Conservation (phyloP, 345 rosid genomes). For the Eucalyptus pauciflora region DNA sequence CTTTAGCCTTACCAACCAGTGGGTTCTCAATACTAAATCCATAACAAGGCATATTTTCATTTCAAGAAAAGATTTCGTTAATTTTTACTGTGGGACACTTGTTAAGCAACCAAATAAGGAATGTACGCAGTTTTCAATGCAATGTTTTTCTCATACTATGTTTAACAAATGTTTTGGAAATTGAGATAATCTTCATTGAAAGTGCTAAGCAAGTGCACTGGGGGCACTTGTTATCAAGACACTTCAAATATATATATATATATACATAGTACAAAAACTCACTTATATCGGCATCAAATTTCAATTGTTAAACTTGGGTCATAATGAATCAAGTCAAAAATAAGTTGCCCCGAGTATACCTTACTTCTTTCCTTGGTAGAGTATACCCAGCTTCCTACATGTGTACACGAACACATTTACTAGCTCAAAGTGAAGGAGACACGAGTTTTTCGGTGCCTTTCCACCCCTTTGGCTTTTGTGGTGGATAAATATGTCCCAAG, state of each 20-base stretch:
- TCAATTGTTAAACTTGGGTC: not conserved
- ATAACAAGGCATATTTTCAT: not conserved
- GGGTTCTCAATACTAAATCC: not conserved
- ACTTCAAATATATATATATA: not conserved
- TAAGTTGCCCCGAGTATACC: not conserved
- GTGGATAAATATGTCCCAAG: not conserved
- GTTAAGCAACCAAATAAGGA: not conserved
- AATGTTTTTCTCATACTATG: not conserved
- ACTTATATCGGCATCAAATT: not conserved
- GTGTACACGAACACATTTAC: not conserved
- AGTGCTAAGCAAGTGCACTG: not conserved
- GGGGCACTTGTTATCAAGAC: not conserved
- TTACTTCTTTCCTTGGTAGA: not conserved
- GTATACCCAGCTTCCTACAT: not conserved
- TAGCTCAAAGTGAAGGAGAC: not conserved
- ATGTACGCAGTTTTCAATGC: not conserved
- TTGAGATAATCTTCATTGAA: not conserved
- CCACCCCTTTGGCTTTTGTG: not conserved
- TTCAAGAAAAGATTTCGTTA: not conserved
- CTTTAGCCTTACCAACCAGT: not conserved
- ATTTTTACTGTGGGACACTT: not conserved
- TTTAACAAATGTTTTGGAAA: not conserved
- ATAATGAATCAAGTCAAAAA: not conserved
- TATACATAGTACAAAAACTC: not conserved
- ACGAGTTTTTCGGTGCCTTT: not conserved